Evolutionary conservation across 306 rosid genomes (phyloP).

Genomic region (Trifolium subterraneum): DNA sequence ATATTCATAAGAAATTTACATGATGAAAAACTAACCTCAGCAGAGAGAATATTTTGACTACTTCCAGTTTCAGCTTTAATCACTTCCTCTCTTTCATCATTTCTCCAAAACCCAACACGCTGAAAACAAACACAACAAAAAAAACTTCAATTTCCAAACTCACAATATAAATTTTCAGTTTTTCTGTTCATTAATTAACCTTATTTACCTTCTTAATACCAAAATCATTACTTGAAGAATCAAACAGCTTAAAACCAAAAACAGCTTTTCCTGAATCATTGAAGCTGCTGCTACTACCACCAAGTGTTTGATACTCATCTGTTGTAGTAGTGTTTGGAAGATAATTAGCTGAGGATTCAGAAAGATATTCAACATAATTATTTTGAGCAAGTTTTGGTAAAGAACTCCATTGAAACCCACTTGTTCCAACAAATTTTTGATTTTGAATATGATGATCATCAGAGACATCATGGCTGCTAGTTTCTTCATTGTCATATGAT

Average conservation of each 20-base stretch:
- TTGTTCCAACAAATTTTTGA: slow-evolving; percentile 48
- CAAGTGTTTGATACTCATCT: no score
- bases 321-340: no score
- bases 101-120: slow-evolving; percentile 43
- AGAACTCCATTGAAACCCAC: slow-evolving; percentile 51
- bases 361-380: slow-evolving; percentile 59
- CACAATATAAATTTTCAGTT: background rate
- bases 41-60: slow-evolving; percentile 35
- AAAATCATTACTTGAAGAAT: slow-evolving; percentile 48
- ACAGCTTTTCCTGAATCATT: slow-evolving; percentile 48
- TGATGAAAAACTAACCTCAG: slow-evolving; percentile 43
- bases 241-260: slow-evolving; percentile 48
- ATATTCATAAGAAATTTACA: slow-evolving; percentile 5
- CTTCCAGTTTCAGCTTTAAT: slow-evolving; percentile 42
- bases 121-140: slow-evolving; percentile 23
- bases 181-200: background rate
- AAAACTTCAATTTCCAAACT: slow-evolving; percentile 7
- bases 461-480: slow-evolving; percentile 44
- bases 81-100: slow-evolving; percentile 46
- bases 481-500: slow-evolving; percentile 42
- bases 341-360: slow-evolving; percentile 56
- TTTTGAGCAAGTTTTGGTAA: slow-evolving; percentile 51
- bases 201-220: slow-evolving; percentile 55
- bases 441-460: slow-evolving; percentile 38
- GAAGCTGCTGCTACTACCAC: slow-evolving; percentile 38